phyloP scores from a whole-genome alignment of 805 yeast genomes.

The Ogataea angusta region DNA sequence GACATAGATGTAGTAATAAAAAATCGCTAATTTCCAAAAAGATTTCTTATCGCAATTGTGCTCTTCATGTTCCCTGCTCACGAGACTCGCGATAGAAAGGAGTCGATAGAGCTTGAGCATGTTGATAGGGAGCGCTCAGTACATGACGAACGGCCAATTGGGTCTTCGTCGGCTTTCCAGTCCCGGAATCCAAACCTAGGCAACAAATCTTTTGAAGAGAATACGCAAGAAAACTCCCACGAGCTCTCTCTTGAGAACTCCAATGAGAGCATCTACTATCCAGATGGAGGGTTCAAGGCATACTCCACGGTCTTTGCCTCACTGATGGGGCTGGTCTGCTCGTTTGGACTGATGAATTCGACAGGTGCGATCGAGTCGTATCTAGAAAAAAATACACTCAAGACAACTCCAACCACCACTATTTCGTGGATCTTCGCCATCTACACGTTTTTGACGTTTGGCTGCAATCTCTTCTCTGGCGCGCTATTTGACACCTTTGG shows the following conservation, averaged over 20 bases:
- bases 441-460: slow-evolving; percentile 40
- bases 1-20: slow-evolving; percentile 1
- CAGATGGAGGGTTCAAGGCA: slow-evolving; percentile 60
- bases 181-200: not conserved
- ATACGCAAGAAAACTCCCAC: not conserved
- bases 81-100: slow-evolving; percentile 1
- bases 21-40: slow-evolving; percentile 1
- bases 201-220: not conserved
- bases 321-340: slow-evolving; percentile 52
- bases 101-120: slow-evolving; percentile 1
- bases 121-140: slow-evolving; percentile 1
- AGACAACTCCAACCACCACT: slow-evolving; percentile 41
- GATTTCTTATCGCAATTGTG: not conserved
- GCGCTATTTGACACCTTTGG: slow-evolving; percentile 46
- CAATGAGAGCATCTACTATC: slow-evolving; percentile 31
- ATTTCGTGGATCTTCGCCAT: slow-evolving; percentile 74
- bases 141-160: slow-evolving; percentile 6
- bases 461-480: slow-evolving; percentile 42
- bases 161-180: slow-evolving; percentile 4
- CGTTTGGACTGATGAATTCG: slow-evolving; percentile 65
- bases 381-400: slow-evolving; percentile 50
- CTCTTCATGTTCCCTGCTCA: slow-evolving; percentile 5
- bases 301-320: slow-evolving; percentile 46
- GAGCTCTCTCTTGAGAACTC: not conserved
- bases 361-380: slow-evolving; percentile 68